Conservation (phyloP, 768 basidiomycete species). For the Kwoniella mangroviensis region DNA sequence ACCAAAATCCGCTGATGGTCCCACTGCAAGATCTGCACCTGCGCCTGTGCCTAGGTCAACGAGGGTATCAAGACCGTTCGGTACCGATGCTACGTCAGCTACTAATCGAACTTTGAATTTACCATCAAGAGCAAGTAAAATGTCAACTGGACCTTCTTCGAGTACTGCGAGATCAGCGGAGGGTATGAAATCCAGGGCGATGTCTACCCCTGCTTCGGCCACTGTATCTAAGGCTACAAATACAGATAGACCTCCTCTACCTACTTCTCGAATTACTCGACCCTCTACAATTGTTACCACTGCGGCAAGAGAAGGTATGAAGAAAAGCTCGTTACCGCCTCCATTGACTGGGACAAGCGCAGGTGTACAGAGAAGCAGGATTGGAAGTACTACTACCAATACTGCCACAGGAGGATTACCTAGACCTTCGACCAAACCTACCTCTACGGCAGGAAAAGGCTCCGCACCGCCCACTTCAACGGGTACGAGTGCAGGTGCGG, state of each 20-base stretch:
- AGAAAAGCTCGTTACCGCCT: constrained; percentile 4
- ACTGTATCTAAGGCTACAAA: constrained; percentile 2
- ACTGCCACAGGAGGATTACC: constrained; percentile 1
- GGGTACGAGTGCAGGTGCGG: background rate
- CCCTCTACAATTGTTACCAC: background rate
- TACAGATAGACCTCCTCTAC: background rate
- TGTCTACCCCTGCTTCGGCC: constrained; percentile 28
- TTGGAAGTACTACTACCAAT: constrained; percentile 2
- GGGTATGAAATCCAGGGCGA: constrained; percentile 15
- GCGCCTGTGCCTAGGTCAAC: constrained; percentile 7
- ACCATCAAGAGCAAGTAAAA: background rate
- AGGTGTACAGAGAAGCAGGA: background rate
- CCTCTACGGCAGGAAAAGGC: background rate
- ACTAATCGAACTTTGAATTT: constrained; percentile 5
- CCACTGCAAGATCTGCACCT: background rate
- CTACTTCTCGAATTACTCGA: background rate
- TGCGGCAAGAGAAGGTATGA: background rate
- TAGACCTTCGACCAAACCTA: constrained; percentile 8
- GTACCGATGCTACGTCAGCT: constrained; percentile 10
- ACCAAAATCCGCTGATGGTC: constrained; percentile 17
- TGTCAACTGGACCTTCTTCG: constrained; percentile 10
- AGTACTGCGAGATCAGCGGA: background rate
- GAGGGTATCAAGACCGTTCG: constrained; percentile 12
- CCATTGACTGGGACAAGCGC: background rate
- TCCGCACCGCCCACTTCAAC: constrained; percentile 13